Evolutionary conservation across 23 red algal species (phyloP), one percentile per base, ranked within the genome.

Genomic region (Cyanidioschyzon merolae): DNA sequence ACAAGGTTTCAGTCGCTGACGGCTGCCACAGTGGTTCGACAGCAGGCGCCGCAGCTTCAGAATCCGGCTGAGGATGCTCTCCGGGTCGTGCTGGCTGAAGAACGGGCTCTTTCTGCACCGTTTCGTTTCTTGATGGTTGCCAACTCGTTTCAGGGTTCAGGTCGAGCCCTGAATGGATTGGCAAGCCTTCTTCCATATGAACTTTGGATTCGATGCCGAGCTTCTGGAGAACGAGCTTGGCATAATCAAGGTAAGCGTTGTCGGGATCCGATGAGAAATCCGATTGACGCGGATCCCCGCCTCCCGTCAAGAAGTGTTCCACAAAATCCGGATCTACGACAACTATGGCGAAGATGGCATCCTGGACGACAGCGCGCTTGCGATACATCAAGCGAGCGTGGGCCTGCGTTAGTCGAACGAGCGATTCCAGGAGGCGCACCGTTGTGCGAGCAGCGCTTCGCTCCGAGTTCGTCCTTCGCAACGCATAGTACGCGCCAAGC

Each of bases 391-490:
- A 84, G 17, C 92, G 75, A 16, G 94, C 94, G 45, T 98, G 94
- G 17, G 94, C 84, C 27, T 92, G 88, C 18, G 88, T 84, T 18
- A 98, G 88, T 0, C 94, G 75, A 15, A 91, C 85, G 0, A 98
- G 94, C 29, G 94, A 88, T 68, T 98, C 88, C 37, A 98, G 57
- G 26, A 98, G 83, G 2, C 94, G 94, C n/a, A 98, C 94, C 34
- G 94, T 98, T 18, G 94, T 98, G 45, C 94, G 78, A 2, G 94
- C 94, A 1, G 88, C 85, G 79, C 89, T 98, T 34, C 94, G 68
- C 35, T 76, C 76, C 0, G 59, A 12, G 34, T 80, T 83, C 18
- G 63, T 74, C n/a, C 94, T 74, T 59, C 91, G 87, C 40, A 80
- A 59, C 12, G 84, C 68, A 76, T 98, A 98, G 76, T 98, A 98